Conservation (phyloP, 768 basidiomycete genomes). For the Phylloporus rhodoxanthus region DNA sequence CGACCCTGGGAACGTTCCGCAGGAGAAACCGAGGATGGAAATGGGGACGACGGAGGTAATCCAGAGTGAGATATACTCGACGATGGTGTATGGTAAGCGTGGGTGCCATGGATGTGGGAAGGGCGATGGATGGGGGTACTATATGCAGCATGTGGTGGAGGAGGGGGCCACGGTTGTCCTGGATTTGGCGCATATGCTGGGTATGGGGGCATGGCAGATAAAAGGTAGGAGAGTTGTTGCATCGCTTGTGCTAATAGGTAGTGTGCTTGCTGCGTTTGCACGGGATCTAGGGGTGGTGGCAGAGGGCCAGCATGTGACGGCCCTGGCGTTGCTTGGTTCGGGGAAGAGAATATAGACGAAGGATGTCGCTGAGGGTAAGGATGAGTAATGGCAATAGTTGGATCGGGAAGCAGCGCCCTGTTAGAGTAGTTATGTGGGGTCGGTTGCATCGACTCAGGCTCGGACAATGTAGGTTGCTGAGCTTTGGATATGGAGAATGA, state of each 20-base stretch:
- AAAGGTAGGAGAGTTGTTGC: slow-evolving; percentile 36
- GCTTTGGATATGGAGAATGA: slow-evolving; percentile 5
- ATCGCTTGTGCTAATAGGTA: slow-evolving; percentile 36
- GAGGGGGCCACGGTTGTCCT: slow-evolving; percentile 19
- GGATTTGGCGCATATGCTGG: slow-evolving; percentile 13
- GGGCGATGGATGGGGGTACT: slow-evolving; percentile 9
- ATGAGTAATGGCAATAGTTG: slow-evolving; percentile 19
- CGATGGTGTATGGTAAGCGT: slow-evolving; percentile 25
- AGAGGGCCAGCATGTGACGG: slow-evolving; percentile 26
- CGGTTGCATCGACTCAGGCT: slow-evolving; percentile 4
- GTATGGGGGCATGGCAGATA: slow-evolving; percentile 30
- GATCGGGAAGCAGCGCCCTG: slow-evolving; percentile 9
- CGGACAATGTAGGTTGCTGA: slow-evolving; percentile 4
- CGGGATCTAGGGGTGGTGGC: slow-evolving; percentile 24
- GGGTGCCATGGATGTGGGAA: slow-evolving; percentile 15
- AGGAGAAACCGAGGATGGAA: slow-evolving; percentile 36
- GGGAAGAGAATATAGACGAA: slow-evolving; percentile 15
- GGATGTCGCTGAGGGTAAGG: slow-evolving; percentile 14
- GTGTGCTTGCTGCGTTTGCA: slow-evolving; percentile 35
- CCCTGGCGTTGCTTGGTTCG: slow-evolving; percentile 9
- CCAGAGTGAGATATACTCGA: slow-evolving; percentile 43
- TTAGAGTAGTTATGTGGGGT: not conserved
- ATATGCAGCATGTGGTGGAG: slow-evolving; percentile 6
- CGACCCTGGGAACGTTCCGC: slow-evolving; percentile 34
- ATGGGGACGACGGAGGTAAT: slow-evolving; percentile 50